Conservation (phyloP, 2,329 filamentous ascomycete genomes). For the Thyridium curvatum region DNA sequence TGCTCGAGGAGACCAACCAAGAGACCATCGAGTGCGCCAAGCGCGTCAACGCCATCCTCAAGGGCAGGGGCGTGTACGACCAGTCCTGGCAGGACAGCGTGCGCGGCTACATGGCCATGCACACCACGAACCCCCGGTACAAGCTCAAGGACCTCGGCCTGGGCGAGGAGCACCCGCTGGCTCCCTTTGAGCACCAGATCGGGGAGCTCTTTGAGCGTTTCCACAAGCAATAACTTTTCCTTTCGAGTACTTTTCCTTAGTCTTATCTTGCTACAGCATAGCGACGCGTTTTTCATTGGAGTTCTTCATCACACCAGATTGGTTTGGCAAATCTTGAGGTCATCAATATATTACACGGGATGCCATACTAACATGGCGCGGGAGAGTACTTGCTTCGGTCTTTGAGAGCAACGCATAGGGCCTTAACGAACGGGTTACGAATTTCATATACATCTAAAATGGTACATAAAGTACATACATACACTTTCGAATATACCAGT, state of each 20-base stretch:
- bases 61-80: constrained; percentile 11
- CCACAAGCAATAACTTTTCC: background rate
- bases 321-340: too few species aligned
- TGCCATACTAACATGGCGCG: too few species aligned
- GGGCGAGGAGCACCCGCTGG: constrained; percentile 11
- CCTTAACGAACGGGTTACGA: too few species aligned
- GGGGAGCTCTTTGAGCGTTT: constrained; percentile 9
- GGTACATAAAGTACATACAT: too few species aligned
- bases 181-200: constrained; percentile 9
- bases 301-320: too few species aligned
- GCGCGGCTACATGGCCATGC: constrained; percentile 12
- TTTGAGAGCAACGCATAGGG: too few species aligned
- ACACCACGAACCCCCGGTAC: constrained; percentile 12
- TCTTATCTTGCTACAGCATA: too few species aligned
- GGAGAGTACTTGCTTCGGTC: too few species aligned
- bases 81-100: constrained; percentile 10
- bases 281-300: too few species aligned
- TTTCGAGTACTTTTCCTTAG: background rate
- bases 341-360: too few species aligned
- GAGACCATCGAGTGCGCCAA: constrained; percentile 8
- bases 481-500: too few species aligned
- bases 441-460: too few species aligned
- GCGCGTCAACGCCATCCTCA: constrained; percentile 9
- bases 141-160: constrained; percentile 11
- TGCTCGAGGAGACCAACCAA: constrained; percentile 7